Base-by-base conservation (phyloP, 805 yeast species). In the Monosporozyma siamensis region DNA sequence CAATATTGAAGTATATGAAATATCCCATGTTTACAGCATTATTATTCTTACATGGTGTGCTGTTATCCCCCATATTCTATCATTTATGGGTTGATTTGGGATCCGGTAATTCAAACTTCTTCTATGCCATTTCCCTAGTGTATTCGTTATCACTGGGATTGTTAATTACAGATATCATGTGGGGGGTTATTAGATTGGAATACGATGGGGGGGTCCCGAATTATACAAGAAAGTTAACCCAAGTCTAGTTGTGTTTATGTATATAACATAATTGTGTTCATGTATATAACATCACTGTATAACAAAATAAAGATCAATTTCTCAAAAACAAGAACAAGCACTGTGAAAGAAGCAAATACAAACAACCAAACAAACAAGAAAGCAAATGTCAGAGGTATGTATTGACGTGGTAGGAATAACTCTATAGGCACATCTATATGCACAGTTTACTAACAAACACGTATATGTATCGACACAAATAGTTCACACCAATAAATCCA, bases 81-180 rank as follows among this genome's bases (percentile, higher is more conserved):
- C 87, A 87, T 61, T 74, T 92, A 46, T 92, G 99, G 99, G 85
- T 90, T 51, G 82, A 81, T 45, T 70, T 86, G 44, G 96, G 96
- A 11, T 86, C 92, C 25, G 99, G 98, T 22, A 92, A 92, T 65
- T 80, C 96, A 41, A 92, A 92, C 63, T 92, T 92, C 68, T 92
- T 88, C 67, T 92, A 90, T 66, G 96, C 97, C 30, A 83, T 92
- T 53, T 86, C 92, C 3, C 70, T 92, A 45, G 84, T 82, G 3
- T 82, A 87, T 61, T 80, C 84, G 0, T 66, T 78, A 7, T 84
- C 88, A 3, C 71, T 87, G 50, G 77, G 79, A 0, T 61, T 84
- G 24, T 68, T 85, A 2, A 54, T 88, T 14, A 71, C 81, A 34
- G 97, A 92, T 54, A 74, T 85, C 49, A 65, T 82, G 10, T 88